Evolutionary conservation across 1,284 basidiomycete species (phyloP).

Genomic region (Coniferiporia sulphurascens): DNA sequence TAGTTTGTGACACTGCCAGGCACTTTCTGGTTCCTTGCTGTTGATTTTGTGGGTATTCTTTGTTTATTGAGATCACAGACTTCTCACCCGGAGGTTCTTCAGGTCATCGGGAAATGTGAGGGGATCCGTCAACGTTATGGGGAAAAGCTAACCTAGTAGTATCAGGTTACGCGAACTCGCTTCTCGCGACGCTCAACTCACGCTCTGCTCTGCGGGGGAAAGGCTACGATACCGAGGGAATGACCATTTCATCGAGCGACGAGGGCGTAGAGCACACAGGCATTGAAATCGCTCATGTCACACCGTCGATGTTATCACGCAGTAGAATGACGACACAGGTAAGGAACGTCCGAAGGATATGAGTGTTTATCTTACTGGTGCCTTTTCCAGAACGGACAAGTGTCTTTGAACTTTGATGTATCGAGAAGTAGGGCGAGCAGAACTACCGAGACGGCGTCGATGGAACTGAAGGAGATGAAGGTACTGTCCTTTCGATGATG

Average conservation of each 20-base stretch:
- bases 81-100: background rate
- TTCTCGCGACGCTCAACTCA: conserved; percentile 41
- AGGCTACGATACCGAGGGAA: conserved; percentile 21
- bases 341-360: background rate
- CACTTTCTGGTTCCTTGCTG: conserved; percentile 39
- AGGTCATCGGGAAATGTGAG: conserved; percentile 42
- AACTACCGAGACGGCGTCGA: background rate
- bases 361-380: background rate
- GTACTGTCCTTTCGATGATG: background rate
- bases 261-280: background rate
- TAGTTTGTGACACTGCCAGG: conserved; percentile 35
- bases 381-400: background rate
- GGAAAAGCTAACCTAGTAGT: background rate
- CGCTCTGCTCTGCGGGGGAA: conserved; percentile 31
- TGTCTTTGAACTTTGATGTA: background rate
- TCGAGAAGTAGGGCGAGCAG: background rate
- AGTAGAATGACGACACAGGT: conserved; percentile 6
- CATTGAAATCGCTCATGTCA: conserved; percentile 11
- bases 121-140: background rate
- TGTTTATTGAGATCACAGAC: background rate
- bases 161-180: conserved; percentile 41
- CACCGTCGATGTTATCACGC: conserved; percentile 12
- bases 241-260: conserved; percentile 14
- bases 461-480: conserved; percentile 7
- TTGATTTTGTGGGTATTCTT: conserved; percentile 32